phyloP scores from a whole-genome alignment of 306 rosid species.

The Erythrophleum fordii region DNA sequence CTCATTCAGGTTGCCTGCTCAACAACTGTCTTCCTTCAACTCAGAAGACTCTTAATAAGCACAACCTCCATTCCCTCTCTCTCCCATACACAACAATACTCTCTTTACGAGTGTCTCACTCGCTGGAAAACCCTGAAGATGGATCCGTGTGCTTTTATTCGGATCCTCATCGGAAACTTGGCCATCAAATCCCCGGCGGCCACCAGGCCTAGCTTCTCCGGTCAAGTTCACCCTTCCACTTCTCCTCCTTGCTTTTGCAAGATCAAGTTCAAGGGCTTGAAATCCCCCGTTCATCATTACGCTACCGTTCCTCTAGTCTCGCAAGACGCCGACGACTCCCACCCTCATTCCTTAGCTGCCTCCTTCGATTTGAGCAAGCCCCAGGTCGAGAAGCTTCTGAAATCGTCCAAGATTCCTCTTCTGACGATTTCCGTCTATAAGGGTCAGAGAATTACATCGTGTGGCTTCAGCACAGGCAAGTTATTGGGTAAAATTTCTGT shows the following conservation, averaged over 20 bases:
- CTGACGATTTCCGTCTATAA: slow-evolving; percentile 61
- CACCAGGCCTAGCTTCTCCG: slow-evolving; percentile 60
- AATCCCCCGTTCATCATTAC: slow-evolving; percentile 44
- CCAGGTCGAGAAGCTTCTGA: slow-evolving; percentile 46
- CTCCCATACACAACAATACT: neutral
- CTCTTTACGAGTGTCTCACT: neutral
- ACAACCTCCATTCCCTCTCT: neutral
- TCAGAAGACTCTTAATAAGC: neutral
- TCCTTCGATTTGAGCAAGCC: slow-evolving; percentile 62
- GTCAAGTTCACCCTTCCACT: slow-evolving; percentile 60
- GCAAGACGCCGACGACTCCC: slow-evolving; percentile 12
- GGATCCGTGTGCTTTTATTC: slow-evolving; percentile 87
- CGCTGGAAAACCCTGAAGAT: neutral
- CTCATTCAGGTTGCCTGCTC: slow-evolving; percentile 31
- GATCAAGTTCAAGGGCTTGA: slow-evolving; percentile 51
- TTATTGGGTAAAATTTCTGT: slow-evolving; percentile 55
- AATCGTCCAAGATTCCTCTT: slow-evolving; percentile 28
- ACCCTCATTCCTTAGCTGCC: slow-evolving; percentile 55
- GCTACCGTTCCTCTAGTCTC: slow-evolving; percentile 54
- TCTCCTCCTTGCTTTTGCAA: slow-evolving; percentile 74
- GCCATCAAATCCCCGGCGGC: slow-evolving; percentile 61
- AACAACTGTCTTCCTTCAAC: slow-evolving; percentile 8
- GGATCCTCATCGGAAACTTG: slow-evolving; percentile 78
- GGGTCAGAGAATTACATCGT: slow-evolving; percentile 43
- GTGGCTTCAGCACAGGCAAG: slow-evolving; percentile 47